Base-by-base conservation (phyloP, 805 yeast genomes). In the Teunomyces pallodes region DNA sequence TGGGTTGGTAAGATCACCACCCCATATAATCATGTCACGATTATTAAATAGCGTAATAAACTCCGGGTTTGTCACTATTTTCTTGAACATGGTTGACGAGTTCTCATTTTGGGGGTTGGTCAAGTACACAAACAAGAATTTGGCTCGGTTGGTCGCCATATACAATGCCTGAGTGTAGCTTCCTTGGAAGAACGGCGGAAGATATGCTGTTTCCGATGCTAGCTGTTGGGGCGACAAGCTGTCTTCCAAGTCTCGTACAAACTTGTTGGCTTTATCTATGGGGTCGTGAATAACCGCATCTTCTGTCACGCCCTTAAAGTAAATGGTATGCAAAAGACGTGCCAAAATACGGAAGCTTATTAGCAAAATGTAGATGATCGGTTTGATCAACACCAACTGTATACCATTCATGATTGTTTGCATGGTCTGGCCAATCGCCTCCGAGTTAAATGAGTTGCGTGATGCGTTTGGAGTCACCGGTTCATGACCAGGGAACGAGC, bases 101-200 rank as follows among this genome's bases (percentile, higher is more conserved):
- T 82, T 81, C 49, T 87, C 90, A 60, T 87, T 84, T 48, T 83
- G 80, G 16, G 83, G 82, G 58, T 87, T 85, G 47, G 88, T 87
- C 43, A 94, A 66, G 54, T 87, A 83, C 2, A 90, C 81, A 45
- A 88, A 67, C 36, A 91, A 72, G 74, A 89, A 89, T 63, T 83
- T 81, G 26, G 84, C 85, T 46, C 87, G 80, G 31, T 77, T 72
- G 45, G 87, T 85, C 31, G 94, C 86, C 57, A 76, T 71, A 57
- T 79, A 83, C 46, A 91, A 68, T 1, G 96, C 91, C 48, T 85
- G 84, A 1, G 91, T 82, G 66, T 90, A 92, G 31, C 95, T 85
- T 12, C 90, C 90, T 56, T 81, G 83, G 48, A 80, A 76, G 55
- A 87, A 84, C 45, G 67, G 77, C 45, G 76, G 75, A 46, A 70